Conservation (phyloP, 139 green algal genomes). For the Tetratostichococcus sp. region DNA sequence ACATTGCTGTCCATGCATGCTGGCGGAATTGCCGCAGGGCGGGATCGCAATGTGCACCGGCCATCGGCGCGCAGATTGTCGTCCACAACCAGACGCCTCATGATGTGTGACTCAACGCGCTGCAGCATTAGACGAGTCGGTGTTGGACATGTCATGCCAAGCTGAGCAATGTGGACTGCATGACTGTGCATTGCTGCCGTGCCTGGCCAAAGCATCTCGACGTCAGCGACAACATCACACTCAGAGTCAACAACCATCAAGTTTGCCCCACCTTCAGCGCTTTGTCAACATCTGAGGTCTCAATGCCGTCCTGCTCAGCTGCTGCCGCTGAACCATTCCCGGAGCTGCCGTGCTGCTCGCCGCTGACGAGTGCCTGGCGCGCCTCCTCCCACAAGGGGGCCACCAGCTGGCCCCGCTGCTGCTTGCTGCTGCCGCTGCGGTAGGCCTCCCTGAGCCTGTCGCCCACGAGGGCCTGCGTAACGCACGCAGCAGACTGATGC, state of each 20-base stretch:
- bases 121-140: slow-evolving; percentile 5
- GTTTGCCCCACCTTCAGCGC: neutral
- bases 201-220: no score
- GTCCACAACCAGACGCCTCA: slow-evolving; percentile 57
- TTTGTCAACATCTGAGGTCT: neutral
- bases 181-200: no score
- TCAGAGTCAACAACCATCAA: no score
- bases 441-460: slow-evolving; percentile 22
- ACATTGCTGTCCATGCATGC: no score
- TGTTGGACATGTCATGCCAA: no score
- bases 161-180: neutral
- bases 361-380: slow-evolving; percentile 7
- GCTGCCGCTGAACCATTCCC: neutral
- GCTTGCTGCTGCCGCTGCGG: slow-evolving; percentile 37
- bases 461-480: slow-evolving; percentile 2
- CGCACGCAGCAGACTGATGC: no score
- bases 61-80: slow-evolving; percentile 76
- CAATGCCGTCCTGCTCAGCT: neutral
- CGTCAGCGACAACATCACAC: no score
- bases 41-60: no score
- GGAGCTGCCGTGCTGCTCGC: neutral
- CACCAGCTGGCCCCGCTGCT: slow-evolving; percentile 33
- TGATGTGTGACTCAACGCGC: slow-evolving; percentile 52
- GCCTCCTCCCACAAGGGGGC: slow-evolving; percentile 24
- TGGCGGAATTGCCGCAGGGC: no score